A percentile compares a stretch with the other conserved stretches of the same genome.
phyloP scores from a whole-genome alignment of 1,284 basidiomycete genomes.

The Fistulinella staudtii region DNA sequence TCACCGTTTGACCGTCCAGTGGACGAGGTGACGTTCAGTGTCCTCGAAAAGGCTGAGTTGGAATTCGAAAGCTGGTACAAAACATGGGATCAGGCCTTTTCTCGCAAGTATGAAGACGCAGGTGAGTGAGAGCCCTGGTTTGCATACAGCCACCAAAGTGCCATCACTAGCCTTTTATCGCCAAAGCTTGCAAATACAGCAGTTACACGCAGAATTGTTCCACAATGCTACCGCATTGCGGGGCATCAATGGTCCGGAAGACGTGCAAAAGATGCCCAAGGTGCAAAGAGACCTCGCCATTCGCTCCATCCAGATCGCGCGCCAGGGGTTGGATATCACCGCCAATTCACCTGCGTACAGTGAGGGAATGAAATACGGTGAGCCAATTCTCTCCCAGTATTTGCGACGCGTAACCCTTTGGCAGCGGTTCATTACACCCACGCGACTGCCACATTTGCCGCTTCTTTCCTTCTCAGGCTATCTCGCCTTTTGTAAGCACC shows the following conservation, averaged over 20 bases:
- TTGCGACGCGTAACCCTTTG: constrained; percentile 6
- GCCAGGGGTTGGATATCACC: constrained; percentile 67
- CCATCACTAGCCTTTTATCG: constrained; percentile 65
- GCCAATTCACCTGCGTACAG: constrained; percentile 77
- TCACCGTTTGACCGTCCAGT: constrained; percentile 66
- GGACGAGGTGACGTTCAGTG: constrained; percentile 60
- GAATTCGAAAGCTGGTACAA: constrained; percentile 73
- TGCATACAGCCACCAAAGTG: background rate
- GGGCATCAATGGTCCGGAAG: constrained; percentile 73
- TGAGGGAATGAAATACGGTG: constrained; percentile 86
- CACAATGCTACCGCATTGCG: constrained; percentile 76
- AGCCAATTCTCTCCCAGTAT: constrained; percentile 16
- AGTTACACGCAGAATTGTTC: constrained; percentile 74
- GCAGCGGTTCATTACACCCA: constrained; percentile 86
- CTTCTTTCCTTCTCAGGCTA: constrained; percentile 83
- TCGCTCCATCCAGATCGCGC: constrained; percentile 67
- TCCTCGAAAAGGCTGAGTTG: constrained; percentile 58
- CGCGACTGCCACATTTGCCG: constrained; percentile 88
- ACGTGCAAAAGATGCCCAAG: constrained; percentile 70
- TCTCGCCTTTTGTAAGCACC: constrained; percentile 75
- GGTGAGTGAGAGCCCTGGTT: constrained; percentile 39
- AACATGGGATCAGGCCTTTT: constrained; percentile 75
- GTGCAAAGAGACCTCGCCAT: constrained; percentile 67
- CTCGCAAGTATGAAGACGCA: constrained; percentile 77
- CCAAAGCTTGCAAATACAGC: constrained; percentile 78